Evolutionary conservation across 2,329 filamentous ascomycete genomes (phyloP).

Genomic region (Colletotrichum sublineola): DNA sequence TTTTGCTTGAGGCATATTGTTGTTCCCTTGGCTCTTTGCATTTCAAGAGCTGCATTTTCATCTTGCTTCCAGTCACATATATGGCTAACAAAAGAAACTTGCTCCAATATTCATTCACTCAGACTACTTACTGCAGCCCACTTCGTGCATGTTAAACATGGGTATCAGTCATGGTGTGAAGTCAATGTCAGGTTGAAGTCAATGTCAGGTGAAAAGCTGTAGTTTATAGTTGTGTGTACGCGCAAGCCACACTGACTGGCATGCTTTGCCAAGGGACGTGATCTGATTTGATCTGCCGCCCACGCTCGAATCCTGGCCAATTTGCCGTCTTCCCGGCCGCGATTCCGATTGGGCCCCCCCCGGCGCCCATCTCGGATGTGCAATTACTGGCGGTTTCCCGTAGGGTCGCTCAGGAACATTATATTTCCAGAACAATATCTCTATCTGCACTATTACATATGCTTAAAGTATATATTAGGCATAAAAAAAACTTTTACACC

Average conservation of each 20-base stretch:
- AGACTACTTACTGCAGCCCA: neutral
- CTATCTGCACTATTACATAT: too few species aligned
- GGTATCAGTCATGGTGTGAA: neutral
- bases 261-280: neutral
- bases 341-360: neutral
- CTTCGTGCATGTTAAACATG: neutral
- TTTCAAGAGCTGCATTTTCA: conserved; percentile 12
- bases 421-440: too few species aligned
- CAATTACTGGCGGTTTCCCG: too few species aligned
- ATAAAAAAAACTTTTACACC: too few species aligned
- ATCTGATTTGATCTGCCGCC: neutral
- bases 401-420: too few species aligned
- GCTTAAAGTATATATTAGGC: too few species aligned
- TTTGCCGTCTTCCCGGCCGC: neutral
- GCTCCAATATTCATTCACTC: neutral
- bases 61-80: conserved; percentile 19
- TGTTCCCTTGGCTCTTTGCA: conserved; percentile 15
- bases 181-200: neutral
- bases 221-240: neutral
- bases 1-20: conserved; percentile 15
- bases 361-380: neutral
- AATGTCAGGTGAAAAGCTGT: neutral
- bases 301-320: neutral
- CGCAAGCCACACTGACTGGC: neutral
- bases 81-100: conserved; percentile 29